A percentile compares a stretch with the other conserved stretches of the same genome.
phyloP scores from a whole-genome alignment of 2,329 filamentous ascomycete species.

The Purpureocillium takamizusanense region DNA sequence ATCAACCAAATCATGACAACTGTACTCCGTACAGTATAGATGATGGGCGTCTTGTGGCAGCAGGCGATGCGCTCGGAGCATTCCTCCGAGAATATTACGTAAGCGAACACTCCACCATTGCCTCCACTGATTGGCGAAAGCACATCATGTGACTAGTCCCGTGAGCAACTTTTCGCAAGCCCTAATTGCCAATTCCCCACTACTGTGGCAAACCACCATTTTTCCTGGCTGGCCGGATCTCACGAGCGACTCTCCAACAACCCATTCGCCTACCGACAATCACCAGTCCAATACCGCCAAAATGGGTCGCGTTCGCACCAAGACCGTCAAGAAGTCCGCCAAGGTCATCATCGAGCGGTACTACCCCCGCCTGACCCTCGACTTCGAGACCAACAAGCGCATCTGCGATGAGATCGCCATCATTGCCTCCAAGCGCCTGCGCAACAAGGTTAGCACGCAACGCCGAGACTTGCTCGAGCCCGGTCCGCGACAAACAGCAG shows the following conservation, averaged over 20 bases:
- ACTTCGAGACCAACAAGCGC: slow-evolving; percentile 99
- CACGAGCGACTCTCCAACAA: slow-evolving; percentile 17
- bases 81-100: neutral
- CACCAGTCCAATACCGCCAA: slow-evolving; percentile 42
- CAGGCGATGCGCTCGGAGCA: too few relatives aligned
- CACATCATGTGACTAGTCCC: slow-evolving; percentile 16
- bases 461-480: neutral
- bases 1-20: neutral
- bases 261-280: slow-evolving; percentile 24
- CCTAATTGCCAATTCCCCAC: slow-evolving; percentile 18
- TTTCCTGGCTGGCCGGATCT: slow-evolving; percentile 14
- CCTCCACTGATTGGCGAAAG: neutral
- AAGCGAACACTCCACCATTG: neutral
- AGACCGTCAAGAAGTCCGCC: slow-evolving; percentile 70
- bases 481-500: too few relatives aligned
- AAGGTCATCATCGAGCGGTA: slow-evolving; percentile 99
- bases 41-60: too few relatives aligned
- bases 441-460: slow-evolving; percentile 75
- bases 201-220: slow-evolving; percentile 18
- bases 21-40: too few relatives aligned
- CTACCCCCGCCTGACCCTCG: slow-evolving; percentile 95
- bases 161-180: slow-evolving; percentile 13
- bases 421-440: slow-evolving; percentile 96
- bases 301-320: slow-evolving; percentile 63
- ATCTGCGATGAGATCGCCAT: slow-evolving; percentile 99